Percentiles rank a stretch among this genome's conserved stretches.
These are phyloP conservation scores for Sugiyamaella sp. DNA, from an alignment of 1,139 yeast species.

Conservation along the genomic window DNA sequence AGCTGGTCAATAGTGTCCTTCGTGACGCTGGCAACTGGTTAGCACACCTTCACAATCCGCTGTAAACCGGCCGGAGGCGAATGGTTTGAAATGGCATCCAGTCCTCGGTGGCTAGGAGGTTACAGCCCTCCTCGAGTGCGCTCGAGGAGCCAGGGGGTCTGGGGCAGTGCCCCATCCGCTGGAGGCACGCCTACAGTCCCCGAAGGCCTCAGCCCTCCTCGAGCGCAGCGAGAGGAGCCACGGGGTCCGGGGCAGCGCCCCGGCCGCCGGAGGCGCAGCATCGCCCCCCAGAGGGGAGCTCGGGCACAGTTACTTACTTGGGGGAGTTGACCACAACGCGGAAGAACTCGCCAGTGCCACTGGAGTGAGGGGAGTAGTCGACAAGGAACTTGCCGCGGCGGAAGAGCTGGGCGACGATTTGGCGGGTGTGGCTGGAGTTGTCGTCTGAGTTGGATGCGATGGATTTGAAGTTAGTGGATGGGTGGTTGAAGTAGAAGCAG, in stretches of 20 bases:
- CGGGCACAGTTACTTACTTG: slow-evolving; percentile 39
- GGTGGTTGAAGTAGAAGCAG: slow-evolving; percentile 63
- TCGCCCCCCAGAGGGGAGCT: no score
- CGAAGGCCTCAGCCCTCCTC: no score
- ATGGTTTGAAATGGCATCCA: no score
- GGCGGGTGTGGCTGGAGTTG: slow-evolving; percentile 63
- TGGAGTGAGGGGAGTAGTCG: slow-evolving; percentile 75
- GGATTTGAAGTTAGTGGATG: neutral
- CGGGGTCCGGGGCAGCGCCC: neutral
- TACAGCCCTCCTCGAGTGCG: no score
- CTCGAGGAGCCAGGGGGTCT: no score
- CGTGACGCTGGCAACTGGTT: slow-evolving; percentile 42
- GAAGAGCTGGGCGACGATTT: slow-evolving; percentile 65
- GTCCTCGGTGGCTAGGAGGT: no score
- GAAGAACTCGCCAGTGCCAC: slow-evolving; percentile 73
- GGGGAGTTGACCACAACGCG: slow-evolving; percentile 86
- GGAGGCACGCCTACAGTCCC: no score
- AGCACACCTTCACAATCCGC: no score
- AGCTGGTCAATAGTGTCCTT: slow-evolving; percentile 49
- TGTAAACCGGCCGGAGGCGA: no score
- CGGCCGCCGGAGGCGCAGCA: neutral
- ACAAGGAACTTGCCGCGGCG: slow-evolving; percentile 65
- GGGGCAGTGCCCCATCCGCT: no score
- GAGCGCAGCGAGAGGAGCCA: neutral
- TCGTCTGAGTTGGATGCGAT: slow-evolving; percentile 48